phyloP scores from a whole-genome alignment of 2,329 filamentous ascomycete species.

The Nectriaceae sp. region DNA sequence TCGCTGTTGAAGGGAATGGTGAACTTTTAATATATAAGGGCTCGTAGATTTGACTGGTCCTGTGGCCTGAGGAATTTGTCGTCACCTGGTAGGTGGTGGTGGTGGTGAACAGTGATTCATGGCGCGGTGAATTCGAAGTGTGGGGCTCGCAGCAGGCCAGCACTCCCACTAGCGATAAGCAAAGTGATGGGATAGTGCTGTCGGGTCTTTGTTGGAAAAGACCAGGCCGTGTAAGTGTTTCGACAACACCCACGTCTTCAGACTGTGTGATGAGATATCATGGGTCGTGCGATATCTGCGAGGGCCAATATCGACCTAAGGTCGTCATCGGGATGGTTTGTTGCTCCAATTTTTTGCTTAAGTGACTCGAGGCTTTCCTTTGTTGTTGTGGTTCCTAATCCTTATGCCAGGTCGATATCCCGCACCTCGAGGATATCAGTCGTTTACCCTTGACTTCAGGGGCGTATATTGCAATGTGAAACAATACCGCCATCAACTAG shows the following conservation, averaged over 20 bases:
- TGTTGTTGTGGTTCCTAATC: no score
- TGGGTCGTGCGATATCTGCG: not conserved
- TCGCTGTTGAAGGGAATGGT: not conserved
- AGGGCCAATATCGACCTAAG: not conserved
- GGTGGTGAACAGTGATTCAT: not conserved
- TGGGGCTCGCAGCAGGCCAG: not conserved
- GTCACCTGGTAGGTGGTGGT: not conserved
- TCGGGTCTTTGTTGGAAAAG: not conserved
- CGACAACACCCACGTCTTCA: no score
- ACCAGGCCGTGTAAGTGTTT: not conserved
- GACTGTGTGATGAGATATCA: no score
- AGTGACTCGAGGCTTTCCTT: not conserved
- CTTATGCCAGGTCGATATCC: no score
- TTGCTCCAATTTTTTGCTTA: not conserved
- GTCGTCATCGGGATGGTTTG: not conserved
- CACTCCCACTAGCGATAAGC: not conserved
- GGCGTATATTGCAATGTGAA: not conserved
- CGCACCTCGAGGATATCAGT: no score
- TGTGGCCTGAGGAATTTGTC: not conserved
- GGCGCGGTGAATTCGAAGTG: not conserved
- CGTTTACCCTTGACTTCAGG: not conserved
- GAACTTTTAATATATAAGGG: slow-evolving; percentile 1
- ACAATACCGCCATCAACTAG: not conserved
- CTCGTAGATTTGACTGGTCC: not conserved
- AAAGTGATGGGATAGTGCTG: not conserved